A percentile compares a stretch with the other conserved stretches of the same genome.
Conservation (phyloP, 805 yeast species). For the Metschnikowia koreensis region DNA sequence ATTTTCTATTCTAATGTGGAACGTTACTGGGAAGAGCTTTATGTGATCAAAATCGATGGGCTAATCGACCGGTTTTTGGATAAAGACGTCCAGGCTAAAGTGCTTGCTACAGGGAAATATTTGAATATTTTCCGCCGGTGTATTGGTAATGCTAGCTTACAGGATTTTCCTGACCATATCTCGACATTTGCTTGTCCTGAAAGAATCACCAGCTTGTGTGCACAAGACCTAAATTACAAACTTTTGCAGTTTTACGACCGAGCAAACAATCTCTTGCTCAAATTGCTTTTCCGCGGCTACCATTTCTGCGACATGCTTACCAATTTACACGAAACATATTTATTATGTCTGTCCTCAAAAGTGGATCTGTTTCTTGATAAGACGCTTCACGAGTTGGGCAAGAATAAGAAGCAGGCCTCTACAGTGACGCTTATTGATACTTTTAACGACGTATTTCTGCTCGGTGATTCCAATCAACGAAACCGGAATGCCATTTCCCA, state of each 20-base stretch:
- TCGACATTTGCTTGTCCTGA: slow-evolving; percentile 8
- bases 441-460: slow-evolving; percentile 10
- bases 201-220: slow-evolving; percentile 31
- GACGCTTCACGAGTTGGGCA: slow-evolving; percentile 53
- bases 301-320: slow-evolving; percentile 47
- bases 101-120: slow-evolving; percentile 81
- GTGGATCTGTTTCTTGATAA: slow-evolving; percentile 53
- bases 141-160: slow-evolving; percentile 44
- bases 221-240: slow-evolving; percentile 49
- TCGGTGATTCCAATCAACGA: not conserved
- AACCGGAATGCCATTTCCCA: not conserved
- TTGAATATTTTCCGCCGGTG: slow-evolving; percentile 68
- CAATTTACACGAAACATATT: slow-evolving; percentile 54
- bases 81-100: slow-evolving; percentile 55
- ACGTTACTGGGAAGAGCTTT: slow-evolving; percentile 73
- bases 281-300: slow-evolving; percentile 60
- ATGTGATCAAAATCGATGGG: slow-evolving; percentile 71
- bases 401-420: slow-evolving; percentile 34
- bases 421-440: slow-evolving; percentile 13
- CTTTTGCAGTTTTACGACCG: slow-evolving; percentile 60
- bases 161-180: slow-evolving; percentile 25
- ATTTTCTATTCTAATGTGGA: slow-evolving; percentile 46
- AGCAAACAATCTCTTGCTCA: slow-evolving; percentile 62
- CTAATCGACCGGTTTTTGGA: slow-evolving; percentile 62
- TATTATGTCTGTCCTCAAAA: slow-evolving; percentile 50